These are phyloP conservation scores for Encephalitozoon romaleae DNA, from an alignment of 371 early-diverging fungal genomes.

Conservation along the genomic window DNA sequence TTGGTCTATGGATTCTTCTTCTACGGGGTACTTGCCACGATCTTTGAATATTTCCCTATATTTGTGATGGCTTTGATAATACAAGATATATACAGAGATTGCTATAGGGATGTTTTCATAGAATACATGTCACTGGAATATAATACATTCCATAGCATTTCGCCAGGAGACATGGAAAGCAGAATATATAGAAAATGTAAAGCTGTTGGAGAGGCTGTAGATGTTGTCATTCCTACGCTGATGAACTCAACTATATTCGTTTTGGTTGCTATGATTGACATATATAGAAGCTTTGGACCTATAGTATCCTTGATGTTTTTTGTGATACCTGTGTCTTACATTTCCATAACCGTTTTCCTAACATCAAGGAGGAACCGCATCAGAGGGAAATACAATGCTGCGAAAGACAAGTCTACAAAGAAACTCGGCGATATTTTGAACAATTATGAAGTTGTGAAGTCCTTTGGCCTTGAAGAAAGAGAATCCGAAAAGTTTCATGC, in stretches of 20 bases:
- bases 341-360: constrained; percentile 8
- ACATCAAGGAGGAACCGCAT: constrained; percentile 35
- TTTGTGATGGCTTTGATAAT: constrained; percentile 23
- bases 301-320: constrained; percentile 15
- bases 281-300: neutral
- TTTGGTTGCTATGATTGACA: neutral
- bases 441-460: constrained; percentile 52
- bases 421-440: constrained; percentile 36
- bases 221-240: constrained; percentile 23
- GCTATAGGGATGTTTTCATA: constrained; percentile 15
- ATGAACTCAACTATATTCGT: constrained; percentile 18
- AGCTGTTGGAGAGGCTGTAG: constrained; percentile 33
- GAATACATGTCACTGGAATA: constrained; percentile 32
- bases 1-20: neutral
- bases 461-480: constrained; percentile 46
- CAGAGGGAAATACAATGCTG: constrained; percentile 22
- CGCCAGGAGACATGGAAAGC: constrained; percentile 42
- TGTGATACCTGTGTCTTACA: constrained; percentile 28
- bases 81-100: constrained; percentile 35
- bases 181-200: constrained; percentile 41
- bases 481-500: constrained; percentile 34
- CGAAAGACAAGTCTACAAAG: constrained; percentile 8
- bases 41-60: constrained; percentile 24
- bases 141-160: constrained; percentile 21
- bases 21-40: neutral